Percentiles rank a stretch among this genome's conserved stretches.
Conservation (phyloP, 2,329 filamentous ascomycete genomes). For the Akanthomyces uredinophilus region DNA sequence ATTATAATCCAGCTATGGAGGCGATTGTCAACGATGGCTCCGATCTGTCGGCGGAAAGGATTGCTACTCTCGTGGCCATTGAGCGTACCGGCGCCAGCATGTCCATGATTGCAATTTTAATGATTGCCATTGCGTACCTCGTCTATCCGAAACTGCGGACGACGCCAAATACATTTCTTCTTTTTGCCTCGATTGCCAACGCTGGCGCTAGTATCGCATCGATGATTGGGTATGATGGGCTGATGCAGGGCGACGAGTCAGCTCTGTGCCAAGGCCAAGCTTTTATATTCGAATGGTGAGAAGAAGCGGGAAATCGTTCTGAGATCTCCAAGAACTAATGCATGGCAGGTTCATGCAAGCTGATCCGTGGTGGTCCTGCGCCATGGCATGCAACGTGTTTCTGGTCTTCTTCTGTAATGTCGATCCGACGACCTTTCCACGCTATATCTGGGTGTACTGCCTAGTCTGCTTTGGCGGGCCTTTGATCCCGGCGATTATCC, state of each 20-base stretch:
- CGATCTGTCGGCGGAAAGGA: constrained; percentile 31
- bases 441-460: constrained; percentile 66
- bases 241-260: constrained; percentile 48
- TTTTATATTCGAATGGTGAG: constrained; percentile 63
- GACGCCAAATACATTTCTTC: constrained; percentile 49
- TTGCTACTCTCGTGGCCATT: constrained; percentile 42
- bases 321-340: not conserved
- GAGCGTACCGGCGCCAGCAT: constrained; percentile 50
- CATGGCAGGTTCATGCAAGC: constrained; percentile 65
- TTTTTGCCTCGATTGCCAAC: constrained; percentile 34
- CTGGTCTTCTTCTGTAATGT: constrained; percentile 57
- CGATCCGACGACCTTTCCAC: constrained; percentile 58
- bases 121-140: constrained; percentile 46
- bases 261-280: constrained; percentile 57
- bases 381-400: constrained; percentile 78
- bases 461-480: constrained; percentile 66
- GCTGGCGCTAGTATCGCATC: constrained; percentile 58
- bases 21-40: constrained; percentile 1
- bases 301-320: not conserved
- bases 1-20: not conserved
- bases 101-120: constrained; percentile 45
- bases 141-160: constrained; percentile 48
- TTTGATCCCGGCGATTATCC: constrained; percentile 58
- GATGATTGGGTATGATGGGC: constrained; percentile 63
- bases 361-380: constrained; percentile 71